Evolutionary conservation across 1,284 basidiomycete genomes (phyloP), one percentile per base, ranked within the genome.

Genomic region (Microbotryomycetes sp.): DNA sequence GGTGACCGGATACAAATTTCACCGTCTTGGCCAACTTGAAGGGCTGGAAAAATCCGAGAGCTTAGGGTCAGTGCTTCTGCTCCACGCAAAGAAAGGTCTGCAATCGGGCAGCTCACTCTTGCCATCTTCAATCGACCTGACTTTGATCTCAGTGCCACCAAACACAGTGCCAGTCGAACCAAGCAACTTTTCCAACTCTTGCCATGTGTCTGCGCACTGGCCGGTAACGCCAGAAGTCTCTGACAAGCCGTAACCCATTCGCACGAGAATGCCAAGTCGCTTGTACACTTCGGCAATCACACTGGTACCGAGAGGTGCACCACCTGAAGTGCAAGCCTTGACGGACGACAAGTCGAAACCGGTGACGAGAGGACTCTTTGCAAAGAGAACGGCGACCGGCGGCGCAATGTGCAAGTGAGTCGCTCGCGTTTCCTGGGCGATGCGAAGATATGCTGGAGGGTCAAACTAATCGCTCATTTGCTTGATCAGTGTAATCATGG

Each of bases 331-430:
- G 57, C 73, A 73, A 16, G 70, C 73, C 23, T 64, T 64, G 9
- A 77, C 73, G 52, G 70, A 73, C 3, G 71, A 71, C 0, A 77
- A 64, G 54, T 76, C 73, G 60, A 71, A 74, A 16, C 67, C 68
- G 31, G 65, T 57, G 29, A 72, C 58, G 21, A 76, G 70, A 18
- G 73, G 72, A 15, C 71, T 73, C 35, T 75, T 73, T 21, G 73
- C 72, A 21, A 78, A 66, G 0, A 73, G 72, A 26, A 76, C 73
- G 7, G 75, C 76, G 16, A 77, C 69, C 4, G 76, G 76, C 7
- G 76, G 76, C 1, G 75, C 75, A 56, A 78, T 75, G 60, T 77
- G 75, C 11, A 74, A 66, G 57, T 73, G 73, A 0, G 76, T 78
- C 2, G 73, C 73, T 11, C 71, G 67, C 45, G 73, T 70, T 16